phyloP scores from a whole-genome alignment of 345 rosid genomes.

The Dovyalis caffra region DNA sequence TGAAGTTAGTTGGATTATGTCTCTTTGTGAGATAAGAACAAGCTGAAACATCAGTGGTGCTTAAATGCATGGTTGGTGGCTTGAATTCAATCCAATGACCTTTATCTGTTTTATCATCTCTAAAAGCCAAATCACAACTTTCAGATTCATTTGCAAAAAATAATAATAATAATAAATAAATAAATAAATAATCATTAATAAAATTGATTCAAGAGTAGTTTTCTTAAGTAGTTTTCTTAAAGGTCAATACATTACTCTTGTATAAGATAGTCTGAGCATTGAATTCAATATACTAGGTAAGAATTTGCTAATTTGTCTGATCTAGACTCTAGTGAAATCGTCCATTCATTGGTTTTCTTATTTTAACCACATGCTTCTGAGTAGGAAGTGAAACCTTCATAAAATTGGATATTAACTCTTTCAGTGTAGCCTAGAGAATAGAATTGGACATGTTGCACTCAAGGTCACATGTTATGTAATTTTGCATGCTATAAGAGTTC shows the following conservation, averaged over 20 bases:
- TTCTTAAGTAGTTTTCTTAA: no score
- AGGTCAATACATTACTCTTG: background rate
- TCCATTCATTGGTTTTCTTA: background rate
- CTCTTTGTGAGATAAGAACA: background rate
- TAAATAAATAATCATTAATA: background rate
- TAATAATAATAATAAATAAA: no score
- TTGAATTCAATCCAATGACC: background rate
- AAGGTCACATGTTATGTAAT: background rate
- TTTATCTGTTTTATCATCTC: background rate
- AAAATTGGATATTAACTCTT: background rate
- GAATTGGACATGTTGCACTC: background rate
- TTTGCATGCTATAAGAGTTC: background rate
- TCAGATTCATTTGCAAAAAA: background rate
- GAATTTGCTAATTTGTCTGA: background rate
- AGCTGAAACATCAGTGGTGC: background rate
- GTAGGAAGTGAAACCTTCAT: background rate
- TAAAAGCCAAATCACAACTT: background rate
- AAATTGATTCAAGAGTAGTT: background rate
- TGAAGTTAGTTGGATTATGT: background rate
- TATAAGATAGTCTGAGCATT: background rate
- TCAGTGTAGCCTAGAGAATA: background rate
- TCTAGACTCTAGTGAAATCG: background rate
- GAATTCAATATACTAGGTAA: background rate
- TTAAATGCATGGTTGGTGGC: background rate
- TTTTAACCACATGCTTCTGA: background rate